phyloP scores from a whole-genome alignment of 2,329 filamentous ascomycete species.

The Drechslera avenae region DNA sequence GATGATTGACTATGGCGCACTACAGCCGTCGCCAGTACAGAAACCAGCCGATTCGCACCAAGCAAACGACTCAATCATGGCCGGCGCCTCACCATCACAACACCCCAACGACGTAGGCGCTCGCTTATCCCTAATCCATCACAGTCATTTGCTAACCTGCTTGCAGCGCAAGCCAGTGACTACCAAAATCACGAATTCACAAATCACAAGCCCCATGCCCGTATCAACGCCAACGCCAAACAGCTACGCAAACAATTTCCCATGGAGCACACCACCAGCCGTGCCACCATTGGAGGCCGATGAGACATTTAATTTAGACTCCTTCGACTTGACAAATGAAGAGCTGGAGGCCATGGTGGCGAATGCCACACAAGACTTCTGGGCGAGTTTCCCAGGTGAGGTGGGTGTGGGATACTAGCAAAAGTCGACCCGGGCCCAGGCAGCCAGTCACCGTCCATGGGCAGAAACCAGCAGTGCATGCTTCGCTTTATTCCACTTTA shows the following conservation, averaged over 20 bases:
- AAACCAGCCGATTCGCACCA: constrained; percentile 33
- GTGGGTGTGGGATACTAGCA: constrained; percentile 40
- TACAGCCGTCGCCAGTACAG: constrained; percentile 48
- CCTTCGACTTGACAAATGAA: constrained; percentile 41
- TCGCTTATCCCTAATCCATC: no score
- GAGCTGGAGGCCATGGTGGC: constrained; percentile 48
- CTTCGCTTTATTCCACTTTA: no score
- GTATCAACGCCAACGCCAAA: constrained; percentile 32
- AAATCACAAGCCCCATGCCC: constrained; percentile 25
- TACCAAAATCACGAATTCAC: constrained; percentile 13
- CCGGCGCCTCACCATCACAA: constrained; percentile 9
- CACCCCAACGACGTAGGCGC: constrained; percentile 6
- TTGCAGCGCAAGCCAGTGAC: constrained; percentile 13
- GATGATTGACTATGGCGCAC: constrained; percentile 50
- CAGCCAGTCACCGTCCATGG: no score
- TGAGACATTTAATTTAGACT: constrained; percentile 39
- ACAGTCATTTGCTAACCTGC: neutral
- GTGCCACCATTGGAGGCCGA: constrained; percentile 40
- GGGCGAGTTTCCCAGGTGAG: constrained; percentile 48
- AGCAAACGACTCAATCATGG: constrained; percentile 18
- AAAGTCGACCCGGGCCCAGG: neutral
- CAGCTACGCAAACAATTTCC: constrained; percentile 23
- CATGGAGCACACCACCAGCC: constrained; percentile 30
- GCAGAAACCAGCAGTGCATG: no score
- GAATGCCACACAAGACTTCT: constrained; percentile 48